Conservation (phyloP, 2,329 filamentous ascomycete genomes). For the Fusarium haematococcum region DNA sequence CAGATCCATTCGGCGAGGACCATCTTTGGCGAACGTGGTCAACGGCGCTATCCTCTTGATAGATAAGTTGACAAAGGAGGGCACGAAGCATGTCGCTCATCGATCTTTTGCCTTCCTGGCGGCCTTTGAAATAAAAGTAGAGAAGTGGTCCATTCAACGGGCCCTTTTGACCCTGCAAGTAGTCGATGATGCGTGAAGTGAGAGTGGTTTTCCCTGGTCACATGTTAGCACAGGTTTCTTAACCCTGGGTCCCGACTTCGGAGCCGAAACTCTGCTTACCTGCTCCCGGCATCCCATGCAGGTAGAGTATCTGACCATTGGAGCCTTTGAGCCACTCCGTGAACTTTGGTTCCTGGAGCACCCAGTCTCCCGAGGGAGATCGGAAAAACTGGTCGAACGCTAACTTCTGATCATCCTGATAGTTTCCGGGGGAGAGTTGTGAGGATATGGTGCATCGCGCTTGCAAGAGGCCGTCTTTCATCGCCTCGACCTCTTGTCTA, state of each 20-base stretch:
- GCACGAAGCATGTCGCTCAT: neutral
- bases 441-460: neutral
- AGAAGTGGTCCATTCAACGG: neutral
- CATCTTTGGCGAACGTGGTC: neutral
- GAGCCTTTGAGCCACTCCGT: neutral
- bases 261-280: neutral
- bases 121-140: neutral
- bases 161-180: neutral
- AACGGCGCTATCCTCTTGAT: neutral
- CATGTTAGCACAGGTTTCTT: no score
- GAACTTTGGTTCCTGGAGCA: neutral
- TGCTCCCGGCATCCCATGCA: neutral
- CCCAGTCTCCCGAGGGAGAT: neutral
- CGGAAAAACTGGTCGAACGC: neutral
- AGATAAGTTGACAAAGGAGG: neutral
- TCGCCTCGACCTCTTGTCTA: fast-evolving
- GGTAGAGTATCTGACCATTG: neutral
- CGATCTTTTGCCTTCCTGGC: neutral
- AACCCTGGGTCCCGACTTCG: no score
- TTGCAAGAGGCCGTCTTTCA: neutral
- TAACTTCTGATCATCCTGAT: neutral
- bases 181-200: neutral
- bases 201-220: neutral
- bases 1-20: neutral
- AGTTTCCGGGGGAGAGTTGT: neutral